Evolutionary conservation across 306 rosid genomes (phyloP), one percentile per base, ranked within the genome.

Genomic region (Hippophae rhamnoides): DNA sequence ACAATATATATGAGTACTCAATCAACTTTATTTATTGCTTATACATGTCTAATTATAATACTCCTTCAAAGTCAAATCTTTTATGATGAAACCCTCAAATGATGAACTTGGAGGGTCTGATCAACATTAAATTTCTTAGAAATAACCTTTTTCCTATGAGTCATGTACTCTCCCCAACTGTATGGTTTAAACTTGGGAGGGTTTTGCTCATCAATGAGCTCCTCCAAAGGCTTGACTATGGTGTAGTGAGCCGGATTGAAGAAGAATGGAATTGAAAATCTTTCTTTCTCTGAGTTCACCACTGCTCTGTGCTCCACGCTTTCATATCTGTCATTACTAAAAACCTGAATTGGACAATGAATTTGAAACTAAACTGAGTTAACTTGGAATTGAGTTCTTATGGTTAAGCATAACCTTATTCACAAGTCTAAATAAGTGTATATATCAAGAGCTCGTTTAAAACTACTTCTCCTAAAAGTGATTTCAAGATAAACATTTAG

Each of bases 261-360:
- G 78, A 81, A 81, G 71, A 83, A 83, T 2, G 94, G 78, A 56
- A 85, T 73, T 1, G 96, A 89, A 60, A 77, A 64, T 64, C 94
- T 83, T 43, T 81, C 82, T 62, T 23, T 74, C 11, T 79, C 69
- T 3, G 76, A 12, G 72, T 79, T 79, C 40, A 80, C 86, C 61
- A 74, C 56, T 46, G 65, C 90, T 47, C 94, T 84, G 55, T 88
- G 96, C 18, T 88, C 90, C 25, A 77, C 94, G 53, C 94, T 88
- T 61, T 85, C 84, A 57, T 82, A 88, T 6, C 43, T 74, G 6
- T 78, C 86, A 74, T 85, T 88, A 68, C 84, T 88, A 95, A 95
- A 89, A 43, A 83, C 95, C 97, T 9, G 5, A 31, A 41, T 0
- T 6, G 5, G 9, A 7, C n/a, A 10, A 41, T n/a, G 1, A 8